These are phyloP conservation scores for Colletotrichum lindemuthianum DNA, from an alignment of 2,329 filamentous ascomycete genomes.

Conservation along the genomic window DNA sequence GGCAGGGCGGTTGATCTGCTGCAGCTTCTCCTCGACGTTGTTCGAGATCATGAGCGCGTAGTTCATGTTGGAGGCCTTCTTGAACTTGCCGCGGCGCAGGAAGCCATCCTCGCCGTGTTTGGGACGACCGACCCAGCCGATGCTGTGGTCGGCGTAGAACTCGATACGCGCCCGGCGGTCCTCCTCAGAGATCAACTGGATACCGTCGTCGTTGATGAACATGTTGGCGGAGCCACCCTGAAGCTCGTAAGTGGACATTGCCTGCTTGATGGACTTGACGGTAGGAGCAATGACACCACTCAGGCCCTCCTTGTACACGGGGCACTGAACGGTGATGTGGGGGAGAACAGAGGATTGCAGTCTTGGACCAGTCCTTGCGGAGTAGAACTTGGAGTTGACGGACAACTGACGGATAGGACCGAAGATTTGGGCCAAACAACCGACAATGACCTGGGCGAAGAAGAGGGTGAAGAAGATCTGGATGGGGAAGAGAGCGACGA, in stretches of 20 bases:
- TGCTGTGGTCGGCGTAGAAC: slow-evolving; percentile 75
- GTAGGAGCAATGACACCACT: slow-evolving; percentile 79
- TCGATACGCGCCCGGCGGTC: slow-evolving; percentile 72
- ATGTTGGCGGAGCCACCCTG: slow-evolving; percentile 83
- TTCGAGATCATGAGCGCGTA: slow-evolving; percentile 74
- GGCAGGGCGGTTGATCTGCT: slow-evolving; percentile 62
- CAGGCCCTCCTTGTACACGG: slow-evolving; percentile 88
- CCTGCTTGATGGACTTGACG: slow-evolving; percentile 79
- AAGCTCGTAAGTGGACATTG: slow-evolving; percentile 80
- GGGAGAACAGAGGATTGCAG: slow-evolving; percentile 68
- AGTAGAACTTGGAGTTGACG: slow-evolving; percentile 84
- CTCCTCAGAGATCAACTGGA: slow-evolving; percentile 73
- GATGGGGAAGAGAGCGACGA: slow-evolving; percentile 73
- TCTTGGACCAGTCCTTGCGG: slow-evolving; percentile 73
- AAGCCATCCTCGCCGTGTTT: slow-evolving; percentile 72
- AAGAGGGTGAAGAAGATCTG: slow-evolving; percentile 86
- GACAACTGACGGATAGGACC: slow-evolving; percentile 79
- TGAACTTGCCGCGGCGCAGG: slow-evolving; percentile 71
- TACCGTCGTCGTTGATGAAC: slow-evolving; percentile 80
- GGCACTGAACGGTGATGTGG: slow-evolving; percentile 85
- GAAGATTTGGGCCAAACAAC: slow-evolving; percentile 78
- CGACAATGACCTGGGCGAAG: slow-evolving; percentile 81
- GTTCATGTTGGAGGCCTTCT: slow-evolving; percentile 81
- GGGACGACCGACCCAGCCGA: slow-evolving; percentile 75
- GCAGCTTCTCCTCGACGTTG: slow-evolving; percentile 76